These are phyloP conservation scores for Amanita rimosa DNA, from an alignment of 768 basidiomycete species.

Conservation along the genomic window DNA sequence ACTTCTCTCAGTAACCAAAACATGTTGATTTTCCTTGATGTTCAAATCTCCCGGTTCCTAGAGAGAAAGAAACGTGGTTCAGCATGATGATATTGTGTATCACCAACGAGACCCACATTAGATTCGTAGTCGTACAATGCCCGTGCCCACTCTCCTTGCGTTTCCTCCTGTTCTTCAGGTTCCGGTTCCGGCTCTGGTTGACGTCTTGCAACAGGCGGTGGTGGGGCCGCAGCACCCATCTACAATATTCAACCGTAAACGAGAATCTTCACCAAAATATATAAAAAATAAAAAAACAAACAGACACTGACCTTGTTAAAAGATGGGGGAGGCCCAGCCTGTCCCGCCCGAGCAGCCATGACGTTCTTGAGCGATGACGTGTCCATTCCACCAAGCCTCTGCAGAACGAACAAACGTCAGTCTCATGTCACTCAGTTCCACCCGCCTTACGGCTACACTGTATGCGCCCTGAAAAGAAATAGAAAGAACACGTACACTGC, in stretches of 20 bases:
- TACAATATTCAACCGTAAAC: background rate
- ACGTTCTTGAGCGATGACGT: conserved; percentile 37
- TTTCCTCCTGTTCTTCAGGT: conserved; percentile 22
- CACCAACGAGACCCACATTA: conserved; percentile 24
- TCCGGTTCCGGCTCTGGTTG: conserved; percentile 21
- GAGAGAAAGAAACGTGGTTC: too few species aligned
- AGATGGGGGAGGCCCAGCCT: background rate
- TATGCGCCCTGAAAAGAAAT: background rate
- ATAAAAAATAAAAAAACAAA: background rate
- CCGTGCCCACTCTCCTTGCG: conserved; percentile 64
- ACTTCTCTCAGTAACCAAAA: conserved; percentile 54
- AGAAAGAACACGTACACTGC: too few species aligned
- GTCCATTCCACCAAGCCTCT: conserved; percentile 57
- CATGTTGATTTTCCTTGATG: conserved; percentile 42
- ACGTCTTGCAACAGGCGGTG: conserved; percentile 11
- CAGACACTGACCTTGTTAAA: background rate
- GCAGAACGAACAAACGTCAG: background rate
- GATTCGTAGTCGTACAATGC: conserved; percentile 68
- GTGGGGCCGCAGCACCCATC: conserved; percentile 8
- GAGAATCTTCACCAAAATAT: too few species aligned
- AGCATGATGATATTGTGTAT: background rate
- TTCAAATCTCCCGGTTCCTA: conserved; percentile 64
- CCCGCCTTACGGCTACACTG: background rate
- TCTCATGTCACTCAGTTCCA: too few species aligned
- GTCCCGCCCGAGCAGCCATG: conserved; percentile 17